Evolutionary conservation across 2,329 filamentous ascomycete genomes (phyloP).

Genomic region (Colletotrichum phormii): DNA sequence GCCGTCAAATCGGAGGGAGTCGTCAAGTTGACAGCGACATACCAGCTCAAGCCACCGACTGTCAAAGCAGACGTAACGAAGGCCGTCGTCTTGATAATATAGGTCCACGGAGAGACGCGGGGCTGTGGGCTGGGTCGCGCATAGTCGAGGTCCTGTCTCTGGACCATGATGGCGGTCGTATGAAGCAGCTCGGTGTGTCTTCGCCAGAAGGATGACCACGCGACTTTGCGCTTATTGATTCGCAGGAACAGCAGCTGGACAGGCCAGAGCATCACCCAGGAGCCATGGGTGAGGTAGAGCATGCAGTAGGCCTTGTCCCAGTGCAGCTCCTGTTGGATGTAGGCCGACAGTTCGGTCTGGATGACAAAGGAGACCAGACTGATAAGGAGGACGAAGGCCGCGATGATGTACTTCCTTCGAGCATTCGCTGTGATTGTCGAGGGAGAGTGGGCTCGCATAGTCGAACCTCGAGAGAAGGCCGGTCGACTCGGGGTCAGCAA

Average conservation of each 20-base stretch:
- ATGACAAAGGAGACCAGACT: conserved; percentile 90
- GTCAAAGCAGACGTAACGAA: conserved; percentile 89
- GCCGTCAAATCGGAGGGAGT: conserved; percentile 94
- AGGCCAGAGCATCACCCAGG: conserved; percentile 92
- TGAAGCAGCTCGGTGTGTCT: conserved; percentile 63
- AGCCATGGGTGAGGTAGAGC: conserved; percentile 97
- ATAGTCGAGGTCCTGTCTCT: conserved; percentile 79
- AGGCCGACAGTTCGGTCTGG: conserved; percentile 94
- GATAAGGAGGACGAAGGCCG: conserved; percentile 83
- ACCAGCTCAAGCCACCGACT: conserved; percentile 93
- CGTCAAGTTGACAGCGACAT: conserved; percentile 92
- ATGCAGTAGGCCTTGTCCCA: conserved; percentile 99
- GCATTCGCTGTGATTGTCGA: conserved; percentile 61
- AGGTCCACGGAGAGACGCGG: conserved; percentile 63
- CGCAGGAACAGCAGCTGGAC: conserved; percentile 84
- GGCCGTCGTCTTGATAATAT: conserved; percentile 83
- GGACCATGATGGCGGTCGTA: conserved; percentile 81
- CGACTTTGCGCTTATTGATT: conserved; percentile 79
- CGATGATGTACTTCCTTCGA: conserved; percentile 86
- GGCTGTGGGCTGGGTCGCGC: conserved; percentile 53
- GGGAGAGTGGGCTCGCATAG: conserved; percentile 79
- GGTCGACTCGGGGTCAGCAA: conserved; percentile 37
- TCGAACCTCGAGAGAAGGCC: conserved; percentile 64
- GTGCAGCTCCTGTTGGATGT: conserved; percentile 90
- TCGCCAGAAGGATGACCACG: conserved; percentile 90